Evolutionary conservation across 352 stramenopile species (phyloP).

Genomic region (Aphanomyces stellatus): DNA sequence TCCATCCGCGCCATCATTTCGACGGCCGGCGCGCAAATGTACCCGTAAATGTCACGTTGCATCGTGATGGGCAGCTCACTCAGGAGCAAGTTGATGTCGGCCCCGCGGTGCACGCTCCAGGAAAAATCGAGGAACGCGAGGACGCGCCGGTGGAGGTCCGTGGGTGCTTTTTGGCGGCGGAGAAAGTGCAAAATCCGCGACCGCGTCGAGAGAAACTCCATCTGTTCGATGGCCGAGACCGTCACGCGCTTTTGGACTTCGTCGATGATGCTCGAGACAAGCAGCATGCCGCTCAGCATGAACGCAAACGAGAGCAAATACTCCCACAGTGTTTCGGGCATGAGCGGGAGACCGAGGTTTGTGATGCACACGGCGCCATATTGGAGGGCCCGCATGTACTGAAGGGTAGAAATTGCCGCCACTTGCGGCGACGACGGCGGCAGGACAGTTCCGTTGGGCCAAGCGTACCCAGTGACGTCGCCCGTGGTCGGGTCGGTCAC

Average conservation of each 20-base stretch:
- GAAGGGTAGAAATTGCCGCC: neutral
- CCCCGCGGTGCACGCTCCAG: slow-evolving; percentile 55
- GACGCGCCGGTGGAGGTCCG: slow-evolving; percentile 48
- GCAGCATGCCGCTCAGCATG: slow-evolving; percentile 63
- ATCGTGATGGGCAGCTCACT: slow-evolving; percentile 53
- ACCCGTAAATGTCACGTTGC: slow-evolving; percentile 47
- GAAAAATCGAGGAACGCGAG: slow-evolving; percentile 62
- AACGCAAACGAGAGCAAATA: slow-evolving; percentile 41
- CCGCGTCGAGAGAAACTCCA: slow-evolving; percentile 49
- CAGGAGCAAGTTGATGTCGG: slow-evolving; percentile 42
- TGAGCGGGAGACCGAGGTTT: slow-evolving; percentile 22
- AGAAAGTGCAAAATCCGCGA: slow-evolving; percentile 56
- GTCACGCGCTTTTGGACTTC: slow-evolving; percentile 74
- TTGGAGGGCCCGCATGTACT: neutral
- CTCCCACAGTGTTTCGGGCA: slow-evolving; percentile 41
- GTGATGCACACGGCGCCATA: slow-evolving; percentile 12
- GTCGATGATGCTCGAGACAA: slow-evolving; percentile 55
- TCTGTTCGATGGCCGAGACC: slow-evolving; percentile 55
- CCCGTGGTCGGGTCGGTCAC: neutral
- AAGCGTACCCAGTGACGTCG: neutral
- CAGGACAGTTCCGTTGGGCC: neutral
- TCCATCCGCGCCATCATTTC: slow-evolving; percentile 42
- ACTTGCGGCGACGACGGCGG: neutral
- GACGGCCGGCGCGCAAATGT: slow-evolving; percentile 45
- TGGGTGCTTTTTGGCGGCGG: slow-evolving; percentile 40